Conservation (phyloP, 331 rosid genomes). For the Pyrus hybrid region DNA sequence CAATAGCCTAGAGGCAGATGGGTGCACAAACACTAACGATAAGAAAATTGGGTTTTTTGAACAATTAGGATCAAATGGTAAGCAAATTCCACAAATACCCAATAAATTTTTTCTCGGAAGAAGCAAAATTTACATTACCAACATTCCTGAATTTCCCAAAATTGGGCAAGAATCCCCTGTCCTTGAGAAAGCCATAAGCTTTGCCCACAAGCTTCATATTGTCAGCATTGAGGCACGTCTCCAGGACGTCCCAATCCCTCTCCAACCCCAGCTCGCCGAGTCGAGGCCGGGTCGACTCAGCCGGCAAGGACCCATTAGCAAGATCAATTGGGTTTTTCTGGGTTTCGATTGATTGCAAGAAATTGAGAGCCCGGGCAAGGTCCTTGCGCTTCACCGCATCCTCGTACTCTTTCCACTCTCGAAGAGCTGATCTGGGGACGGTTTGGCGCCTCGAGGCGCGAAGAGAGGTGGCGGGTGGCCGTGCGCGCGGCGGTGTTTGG, state of each 20-base stretch:
- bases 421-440: conserved; percentile 32
- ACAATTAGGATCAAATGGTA: background rate
- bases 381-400: conserved; percentile 91
- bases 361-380: conserved; percentile 73
- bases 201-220: conserved; percentile 85
- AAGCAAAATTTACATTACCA: conserved; percentile 33
- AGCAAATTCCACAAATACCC: background rate
- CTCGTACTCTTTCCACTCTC: conserved; percentile 88
- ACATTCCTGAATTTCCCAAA: conserved; percentile 87
- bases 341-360: conserved; percentile 49
- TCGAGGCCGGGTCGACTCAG: conserved; percentile 35
- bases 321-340: conserved; percentile 22
- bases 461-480: background rate
- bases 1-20: background rate
- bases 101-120: background rate
- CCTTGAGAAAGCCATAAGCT: conserved; percentile 68
- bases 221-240: conserved; percentile 88
- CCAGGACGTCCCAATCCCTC: conserved; percentile 92
- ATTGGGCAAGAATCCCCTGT: conserved; percentile 72
- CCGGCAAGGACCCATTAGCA: conserved; percentile 14
- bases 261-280: conserved; percentile 50
- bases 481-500: background rate
- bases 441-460: conserved; percentile 1
- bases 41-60: background rate
- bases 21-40: background rate